Conservation (phyloP, 306 rosid genomes). For the Erythrophleum fordii region DNA sequence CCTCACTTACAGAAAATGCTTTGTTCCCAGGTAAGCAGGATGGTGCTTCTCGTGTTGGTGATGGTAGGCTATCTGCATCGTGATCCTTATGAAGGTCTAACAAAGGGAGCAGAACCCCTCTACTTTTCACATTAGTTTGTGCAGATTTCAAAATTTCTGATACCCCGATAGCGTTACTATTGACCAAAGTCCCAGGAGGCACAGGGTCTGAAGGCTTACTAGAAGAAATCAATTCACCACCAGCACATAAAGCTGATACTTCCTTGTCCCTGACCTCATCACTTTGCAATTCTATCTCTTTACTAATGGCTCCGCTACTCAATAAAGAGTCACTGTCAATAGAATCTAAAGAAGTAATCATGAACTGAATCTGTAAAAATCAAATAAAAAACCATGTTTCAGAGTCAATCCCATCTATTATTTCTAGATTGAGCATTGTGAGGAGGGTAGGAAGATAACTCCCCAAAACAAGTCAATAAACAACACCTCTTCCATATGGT, state of each 20-base stretch:
- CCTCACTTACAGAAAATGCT: slow-evolving; percentile 47
- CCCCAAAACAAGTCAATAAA: slow-evolving; percentile 35
- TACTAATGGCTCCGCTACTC: slow-evolving; percentile 32
- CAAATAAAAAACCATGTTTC: slow-evolving; percentile 34
- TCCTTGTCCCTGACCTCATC: slow-evolving; percentile 43
- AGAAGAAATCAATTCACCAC: slow-evolving; percentile 44
- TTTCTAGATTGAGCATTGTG: slow-evolving; percentile 12
- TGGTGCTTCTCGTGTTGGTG: slow-evolving; percentile 84
- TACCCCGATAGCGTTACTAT: slow-evolving; percentile 28
- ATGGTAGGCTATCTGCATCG: slow-evolving; percentile 92
- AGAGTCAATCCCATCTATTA: slow-evolving; percentile 40
- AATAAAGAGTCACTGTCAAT: slow-evolving; percentile 28
- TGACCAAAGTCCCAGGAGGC: slow-evolving; percentile 26
- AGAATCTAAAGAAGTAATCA: slow-evolving; percentile 52
- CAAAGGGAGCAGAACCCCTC: slow-evolving; percentile 75
- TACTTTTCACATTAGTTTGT: slow-evolving; percentile 60
- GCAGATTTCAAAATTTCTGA: slow-evolving; percentile 53
- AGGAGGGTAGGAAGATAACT: slow-evolving; percentile 1
- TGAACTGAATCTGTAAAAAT: slow-evolving; percentile 62
- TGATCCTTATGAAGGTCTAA: slow-evolving; percentile 97
- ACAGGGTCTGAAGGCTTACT: slow-evolving; percentile 44
- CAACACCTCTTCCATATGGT: slow-evolving; percentile 74
- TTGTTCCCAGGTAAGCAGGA: slow-evolving; percentile 58
- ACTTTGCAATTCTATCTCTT: slow-evolving; percentile 40
- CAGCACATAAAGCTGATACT: slow-evolving; percentile 39